Percentiles rank a stretch among this genome's conserved stretches.
phyloP scores from a whole-genome alignment of 192 early-diverging fungal species.

The Linnemannia schmuckeri region DNA sequence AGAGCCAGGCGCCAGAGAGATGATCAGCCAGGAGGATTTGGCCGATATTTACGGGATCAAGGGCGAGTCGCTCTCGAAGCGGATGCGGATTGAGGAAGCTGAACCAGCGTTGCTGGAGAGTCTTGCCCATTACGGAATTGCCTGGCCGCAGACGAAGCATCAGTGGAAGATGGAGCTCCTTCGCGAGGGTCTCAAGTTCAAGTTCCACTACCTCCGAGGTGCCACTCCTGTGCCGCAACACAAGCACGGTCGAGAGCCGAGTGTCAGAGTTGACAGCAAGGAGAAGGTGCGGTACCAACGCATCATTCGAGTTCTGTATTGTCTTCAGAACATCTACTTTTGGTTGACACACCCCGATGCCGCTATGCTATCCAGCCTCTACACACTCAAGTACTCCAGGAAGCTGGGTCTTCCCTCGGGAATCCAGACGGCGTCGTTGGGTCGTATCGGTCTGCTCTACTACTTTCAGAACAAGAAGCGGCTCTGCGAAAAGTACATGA shows the following conservation, averaged over 20 bases:
- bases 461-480: slow-evolving; percentile 59
- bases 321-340: slow-evolving; percentile 43
- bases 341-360: slow-evolving; percentile 24
- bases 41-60: slow-evolving; percentile 61
- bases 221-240: not conserved
- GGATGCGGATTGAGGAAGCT: slow-evolving; percentile 57
- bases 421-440: slow-evolving; percentile 56
- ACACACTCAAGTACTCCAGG: slow-evolving; percentile 26
- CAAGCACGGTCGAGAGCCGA: not conserved
- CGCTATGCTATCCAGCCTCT: slow-evolving; percentile 31
- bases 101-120: slow-evolving; percentile 40
- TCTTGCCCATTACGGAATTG: slow-evolving; percentile 27
- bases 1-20: slow-evolving; percentile 24
- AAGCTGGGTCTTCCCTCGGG: slow-evolving; percentile 27
- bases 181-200: slow-evolving; percentile 26
- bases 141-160: slow-evolving; percentile 28
- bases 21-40: slow-evolving; percentile 46
- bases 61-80: slow-evolving; percentile 58
- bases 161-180: slow-evolving; percentile 30
- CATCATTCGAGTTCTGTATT: slow-evolving; percentile 28
- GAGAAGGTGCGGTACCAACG: slow-evolving; percentile 10
- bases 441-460: slow-evolving; percentile 46
- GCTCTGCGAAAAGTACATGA: slow-evolving; percentile 53
- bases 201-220: slow-evolving; percentile 21
- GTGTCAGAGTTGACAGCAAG: slow-evolving; percentile 22